Conservation (phyloP, 164 flowering plant genomes). For the Vitis cinerea region DNA sequence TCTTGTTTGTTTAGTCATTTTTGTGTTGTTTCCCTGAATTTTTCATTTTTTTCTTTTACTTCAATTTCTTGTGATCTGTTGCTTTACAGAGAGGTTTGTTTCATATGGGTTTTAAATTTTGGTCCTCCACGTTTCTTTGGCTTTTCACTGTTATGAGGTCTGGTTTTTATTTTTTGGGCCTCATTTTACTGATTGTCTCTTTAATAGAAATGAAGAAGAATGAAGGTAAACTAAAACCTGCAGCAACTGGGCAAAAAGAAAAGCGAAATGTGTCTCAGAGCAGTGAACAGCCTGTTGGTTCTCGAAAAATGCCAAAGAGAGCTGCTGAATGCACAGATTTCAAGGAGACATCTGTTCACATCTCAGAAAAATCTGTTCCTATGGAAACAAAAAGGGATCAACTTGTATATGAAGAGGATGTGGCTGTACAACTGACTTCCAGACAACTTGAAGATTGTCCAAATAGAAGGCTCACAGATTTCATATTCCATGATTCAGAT, state of each 20-base stretch:
- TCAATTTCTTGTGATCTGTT: neutral
- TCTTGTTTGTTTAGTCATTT: neutral
- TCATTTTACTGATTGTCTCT: neutral
- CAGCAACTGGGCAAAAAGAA: constrained; percentile 1
- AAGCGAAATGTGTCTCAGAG: constrained; percentile 21
- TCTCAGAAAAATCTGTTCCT: constrained; percentile 36
- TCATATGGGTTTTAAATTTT: neutral
- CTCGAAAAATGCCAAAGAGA: constrained; percentile 64
- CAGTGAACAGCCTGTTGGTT: constrained; percentile 12
- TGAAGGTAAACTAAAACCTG: constrained; percentile 8
- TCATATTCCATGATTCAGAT: constrained; percentile 55
- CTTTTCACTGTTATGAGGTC: no score
- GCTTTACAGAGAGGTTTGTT: neutral
- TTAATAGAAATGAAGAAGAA: constrained; percentile 18
- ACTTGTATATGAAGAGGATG: constrained; percentile 57
- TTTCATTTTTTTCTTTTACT: neutral
- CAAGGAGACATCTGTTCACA: constrained; percentile 52
- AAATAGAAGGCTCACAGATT: constrained; percentile 68
- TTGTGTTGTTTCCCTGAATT: neutral
- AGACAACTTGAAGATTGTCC: constrained; percentile 50
- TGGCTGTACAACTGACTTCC: constrained; percentile 60
- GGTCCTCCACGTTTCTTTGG: no score
- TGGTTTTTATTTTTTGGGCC: no score
- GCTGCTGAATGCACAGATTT: constrained; percentile 75
- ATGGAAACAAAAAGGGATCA: constrained; percentile 45